These are phyloP conservation scores for Cucurbita argyrosperma DNA, from an alignment of 306 rosid genomes.

Conservation along the genomic window DNA sequence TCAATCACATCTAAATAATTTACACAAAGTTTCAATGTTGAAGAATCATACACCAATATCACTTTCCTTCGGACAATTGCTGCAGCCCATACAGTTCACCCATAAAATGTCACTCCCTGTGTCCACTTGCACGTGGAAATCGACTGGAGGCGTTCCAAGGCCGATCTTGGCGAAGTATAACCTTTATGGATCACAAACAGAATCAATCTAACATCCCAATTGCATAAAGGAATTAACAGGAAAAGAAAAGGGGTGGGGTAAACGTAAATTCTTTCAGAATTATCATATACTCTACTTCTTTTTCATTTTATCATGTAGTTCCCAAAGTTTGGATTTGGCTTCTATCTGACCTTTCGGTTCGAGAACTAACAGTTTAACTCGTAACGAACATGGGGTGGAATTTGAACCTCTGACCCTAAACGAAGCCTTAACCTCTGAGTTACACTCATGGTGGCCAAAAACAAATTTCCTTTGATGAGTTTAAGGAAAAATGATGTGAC, in stretches of 20 bases:
- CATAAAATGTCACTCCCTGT: constrained; percentile 92
- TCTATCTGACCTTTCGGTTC: background rate
- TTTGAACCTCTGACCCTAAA: background rate
- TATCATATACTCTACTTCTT: background rate
- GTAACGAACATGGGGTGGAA: background rate
- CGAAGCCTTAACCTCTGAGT: background rate
- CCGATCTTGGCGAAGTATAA: constrained; percentile 62
- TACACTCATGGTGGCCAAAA: background rate
- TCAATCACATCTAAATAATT: background rate
- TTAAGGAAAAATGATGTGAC: background rate
- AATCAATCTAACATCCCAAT: constrained; percentile 6
- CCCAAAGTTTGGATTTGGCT: background rate
- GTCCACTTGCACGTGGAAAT: constrained; percentile 79
- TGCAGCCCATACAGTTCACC: constrained; percentile 73
- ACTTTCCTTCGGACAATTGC: constrained; percentile 51
- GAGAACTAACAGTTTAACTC: background rate
- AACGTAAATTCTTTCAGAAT: background rate
- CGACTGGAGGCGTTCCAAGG: constrained; percentile 63
- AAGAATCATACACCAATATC: constrained; percentile 49
- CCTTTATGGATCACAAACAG: constrained; percentile 26
- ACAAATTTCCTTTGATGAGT: background rate
- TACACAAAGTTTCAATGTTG: background rate
- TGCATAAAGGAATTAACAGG: background rate
- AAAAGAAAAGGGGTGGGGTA: background rate
- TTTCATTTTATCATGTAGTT: background rate